Evolutionary conservation across 1,139 yeast species (phyloP), one percentile per base, ranked within the genome.

Genomic region (Blastobotrys aristatus): DNA sequence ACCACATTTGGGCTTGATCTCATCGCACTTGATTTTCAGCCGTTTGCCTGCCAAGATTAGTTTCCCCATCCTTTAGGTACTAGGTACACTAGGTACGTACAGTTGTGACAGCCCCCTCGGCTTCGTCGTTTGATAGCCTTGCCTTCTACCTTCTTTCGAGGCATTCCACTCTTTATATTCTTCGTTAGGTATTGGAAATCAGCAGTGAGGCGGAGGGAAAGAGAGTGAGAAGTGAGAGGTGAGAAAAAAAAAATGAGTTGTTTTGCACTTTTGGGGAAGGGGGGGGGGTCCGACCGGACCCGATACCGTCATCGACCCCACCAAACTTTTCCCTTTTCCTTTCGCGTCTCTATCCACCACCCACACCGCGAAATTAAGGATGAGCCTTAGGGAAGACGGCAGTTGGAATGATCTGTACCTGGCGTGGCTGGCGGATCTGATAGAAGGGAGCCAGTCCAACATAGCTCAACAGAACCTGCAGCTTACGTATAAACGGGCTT

Each of bases 1-100:
- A 1, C 75, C 61, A 57, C 95, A 86, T 0, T 58, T 50, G 0
- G 95, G 95, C 57, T 81, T 82, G n/a, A 43, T 54, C 60, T 84
- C 94, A 57, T 82, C 84, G 60, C 95, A 85, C 63, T 60, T 60
- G 30, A 58, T 53, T 48, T 58, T 60, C 24, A 57, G 53, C 24
- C 60, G 53, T 49, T 59, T 57, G 38, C 58, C 58, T 55, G 32
- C 2, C 8, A 5, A 8, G 48, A 37, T 45, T 46, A 40, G 20
- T n/a, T 8, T 21, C 10, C 3, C 6, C 10, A 36, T 18, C 8
- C 7, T 22, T 20, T 10, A n/a, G 4, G 5, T 14, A 31, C 17
- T 13, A 7, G 8, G n/a, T 2, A 11, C 41, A 8, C n/a, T 6
- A 31, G 7, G 7, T 13, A 47, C 55, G 52, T 55, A 56, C 67